phyloP scores from a whole-genome alignment of 495 filamentous ascomycete species.

The Neurospora sp. region DNA sequence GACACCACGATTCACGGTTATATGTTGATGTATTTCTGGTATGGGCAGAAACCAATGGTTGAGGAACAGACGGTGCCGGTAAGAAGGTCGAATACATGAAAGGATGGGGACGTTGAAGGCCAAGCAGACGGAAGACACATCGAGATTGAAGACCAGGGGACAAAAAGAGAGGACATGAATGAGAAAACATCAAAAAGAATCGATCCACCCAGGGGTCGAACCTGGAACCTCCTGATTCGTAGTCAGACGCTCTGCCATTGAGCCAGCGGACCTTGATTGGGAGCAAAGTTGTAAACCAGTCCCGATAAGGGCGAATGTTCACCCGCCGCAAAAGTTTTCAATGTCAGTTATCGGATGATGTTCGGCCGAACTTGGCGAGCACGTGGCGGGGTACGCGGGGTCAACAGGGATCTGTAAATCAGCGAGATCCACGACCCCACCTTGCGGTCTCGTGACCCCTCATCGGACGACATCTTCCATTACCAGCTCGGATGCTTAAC shows the following conservation, averaged over 20 bases:
- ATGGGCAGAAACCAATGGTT: constrained; percentile 21
- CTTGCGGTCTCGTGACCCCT: neutral
- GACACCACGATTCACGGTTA: constrained; percentile 43
- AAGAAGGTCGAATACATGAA: neutral
- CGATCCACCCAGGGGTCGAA: neutral
- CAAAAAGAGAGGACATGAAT: neutral
- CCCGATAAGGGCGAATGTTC: neutral
- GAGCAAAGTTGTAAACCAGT: neutral
- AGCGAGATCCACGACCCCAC: neutral
- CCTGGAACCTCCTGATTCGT: neutral
- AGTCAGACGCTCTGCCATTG: neutral
- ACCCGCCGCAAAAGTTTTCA: neutral
- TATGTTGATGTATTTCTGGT: constrained; percentile 18
- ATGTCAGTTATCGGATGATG: neutral
- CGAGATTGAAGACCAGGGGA: neutral
- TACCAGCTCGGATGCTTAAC: neutral
- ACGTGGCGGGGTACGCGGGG: neutral
- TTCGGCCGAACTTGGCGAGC: neutral
- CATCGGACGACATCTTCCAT: neutral
- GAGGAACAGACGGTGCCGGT: neutral
- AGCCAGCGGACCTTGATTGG: neutral
- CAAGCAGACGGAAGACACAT: neutral
- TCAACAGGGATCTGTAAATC: neutral
- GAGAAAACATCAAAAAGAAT: neutral
- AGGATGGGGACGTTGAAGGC: neutral